phyloP scores from a whole-genome alignment of 2,329 filamentous ascomycete species.

The Aspergillus sergii region DNA sequence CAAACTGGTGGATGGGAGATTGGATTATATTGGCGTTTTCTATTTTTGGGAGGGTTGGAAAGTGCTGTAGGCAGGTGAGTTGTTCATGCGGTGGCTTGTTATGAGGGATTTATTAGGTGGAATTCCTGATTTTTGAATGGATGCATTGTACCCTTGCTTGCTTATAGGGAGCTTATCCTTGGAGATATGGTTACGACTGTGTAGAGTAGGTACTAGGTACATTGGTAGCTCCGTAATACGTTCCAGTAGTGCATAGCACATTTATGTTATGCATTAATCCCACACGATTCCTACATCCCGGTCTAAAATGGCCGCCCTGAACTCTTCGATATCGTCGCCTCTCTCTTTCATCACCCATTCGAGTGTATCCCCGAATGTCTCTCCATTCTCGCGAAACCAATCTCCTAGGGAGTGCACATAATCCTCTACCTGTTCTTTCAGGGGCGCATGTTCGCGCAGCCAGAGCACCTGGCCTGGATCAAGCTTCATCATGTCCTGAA shows the following conservation, averaged over 20 bases:
- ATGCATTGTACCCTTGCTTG: background rate
- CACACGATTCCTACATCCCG: slow-evolving; percentile 36
- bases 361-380: slow-evolving; percentile 63
- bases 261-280: slow-evolving; percentile 10
- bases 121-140: background rate
- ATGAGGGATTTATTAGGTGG: background rate
- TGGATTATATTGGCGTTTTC: background rate
- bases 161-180: background rate
- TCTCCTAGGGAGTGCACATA: slow-evolving; percentile 57
- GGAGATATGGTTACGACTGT: background rate
- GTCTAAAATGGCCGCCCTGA: slow-evolving; percentile 33
- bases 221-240: background rate
- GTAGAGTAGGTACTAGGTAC: background rate
- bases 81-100: background rate
- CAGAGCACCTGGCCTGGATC: slow-evolving; percentile 62
- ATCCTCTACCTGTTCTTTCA: slow-evolving; percentile 60
- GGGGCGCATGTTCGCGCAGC: slow-evolving; percentile 57
- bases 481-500: slow-evolving; percentile 67
- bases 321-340: slow-evolving; percentile 52
- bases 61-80: background rate
- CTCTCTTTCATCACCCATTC: slow-evolving; percentile 59
- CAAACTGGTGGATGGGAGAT: background rate
- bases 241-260: background rate
- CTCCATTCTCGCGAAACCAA: slow-evolving; percentile 66
- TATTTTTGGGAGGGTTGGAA: background rate